These are phyloP conservation scores for Hypoxylon cercidicola DNA, from an alignment of 495 filamentous ascomycete genomes.

Conservation along the genomic window DNA sequence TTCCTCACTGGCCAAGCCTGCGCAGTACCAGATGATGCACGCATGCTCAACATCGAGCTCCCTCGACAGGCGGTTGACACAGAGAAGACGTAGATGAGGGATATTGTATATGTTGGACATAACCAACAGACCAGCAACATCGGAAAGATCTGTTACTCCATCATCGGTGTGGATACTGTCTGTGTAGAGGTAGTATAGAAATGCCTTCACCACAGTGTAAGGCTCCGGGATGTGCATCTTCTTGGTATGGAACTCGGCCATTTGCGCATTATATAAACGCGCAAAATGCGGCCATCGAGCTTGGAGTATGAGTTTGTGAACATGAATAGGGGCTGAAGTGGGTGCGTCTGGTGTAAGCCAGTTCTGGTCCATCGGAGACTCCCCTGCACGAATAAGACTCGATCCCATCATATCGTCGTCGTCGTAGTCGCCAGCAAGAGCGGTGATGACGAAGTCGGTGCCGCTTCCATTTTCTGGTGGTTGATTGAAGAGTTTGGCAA, in stretches of 20 bases:
- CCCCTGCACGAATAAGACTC: conserved; percentile 52
- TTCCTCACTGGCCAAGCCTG: conserved; percentile 86
- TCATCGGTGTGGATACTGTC: conserved; percentile 80
- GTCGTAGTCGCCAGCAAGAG: conserved; percentile 70
- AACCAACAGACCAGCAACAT: conserved; percentile 94
- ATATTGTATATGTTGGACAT: conserved; percentile 99
- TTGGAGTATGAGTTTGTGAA: conserved; percentile 91
- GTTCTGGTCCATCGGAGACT: conserved; percentile 60
- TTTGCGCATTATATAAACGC: conserved; percentile 87
- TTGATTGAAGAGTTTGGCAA: conserved; percentile 85
- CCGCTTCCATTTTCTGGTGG: conserved; percentile 80
- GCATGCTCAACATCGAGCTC: conserved; percentile 95
- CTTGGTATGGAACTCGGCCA: conserved; percentile 95
- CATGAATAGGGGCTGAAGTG: conserved; percentile 89
- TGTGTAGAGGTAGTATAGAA: conserved; percentile 96
- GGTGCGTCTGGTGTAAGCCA: conserved; percentile 70
- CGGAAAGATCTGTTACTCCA: conserved; percentile 71
- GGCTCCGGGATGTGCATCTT: conserved; percentile 98
- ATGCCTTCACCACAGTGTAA: conserved; percentile 92
- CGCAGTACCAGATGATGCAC: conserved; percentile 95
- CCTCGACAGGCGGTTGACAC: conserved; percentile 84
- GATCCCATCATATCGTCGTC: conserved; percentile 70
- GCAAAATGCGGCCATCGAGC: conserved; percentile 97
- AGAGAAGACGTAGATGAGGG: conserved; percentile 87
- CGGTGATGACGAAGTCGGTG: conserved; percentile 87